phyloP scores from a whole-genome alignment of 306 rosid genomes.

The Lagenaria siceraria region DNA sequence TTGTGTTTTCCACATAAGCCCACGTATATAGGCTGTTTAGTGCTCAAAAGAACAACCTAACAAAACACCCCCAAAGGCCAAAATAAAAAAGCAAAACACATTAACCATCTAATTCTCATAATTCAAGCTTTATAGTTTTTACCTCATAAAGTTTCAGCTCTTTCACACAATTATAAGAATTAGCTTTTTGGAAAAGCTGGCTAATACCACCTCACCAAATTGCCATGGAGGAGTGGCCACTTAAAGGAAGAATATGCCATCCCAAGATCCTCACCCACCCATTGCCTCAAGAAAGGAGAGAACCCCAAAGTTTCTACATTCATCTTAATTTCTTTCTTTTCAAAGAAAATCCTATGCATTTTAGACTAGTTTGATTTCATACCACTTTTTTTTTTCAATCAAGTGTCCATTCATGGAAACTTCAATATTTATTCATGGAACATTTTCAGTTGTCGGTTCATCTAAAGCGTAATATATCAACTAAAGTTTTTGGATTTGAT shows the following conservation, averaged over 20 bases:
- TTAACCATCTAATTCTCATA: not conserved
- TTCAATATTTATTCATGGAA: not conserved
- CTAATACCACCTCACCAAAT: not conserved
- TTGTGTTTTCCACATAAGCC: constrained; percentile 44
- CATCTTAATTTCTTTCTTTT: not conserved
- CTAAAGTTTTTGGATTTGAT: too few relatives aligned
- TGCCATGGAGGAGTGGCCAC: constrained; percentile 1
- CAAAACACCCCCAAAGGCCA: too few relatives aligned
- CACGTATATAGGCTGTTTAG: constrained; percentile 19
- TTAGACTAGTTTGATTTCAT: not conserved
- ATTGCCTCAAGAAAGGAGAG: not conserved
- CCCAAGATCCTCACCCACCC: not conserved
- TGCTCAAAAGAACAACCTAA: constrained; percentile 23
- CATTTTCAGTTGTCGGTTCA: not conserved
- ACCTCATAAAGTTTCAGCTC: not conserved
- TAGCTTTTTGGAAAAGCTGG: not conserved
- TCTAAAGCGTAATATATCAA: too few relatives aligned
- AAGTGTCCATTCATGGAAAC: not conserved
- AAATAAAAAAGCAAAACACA: too few relatives aligned
- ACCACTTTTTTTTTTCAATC: not conserved
- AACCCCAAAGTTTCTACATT: not conserved
- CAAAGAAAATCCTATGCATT: not conserved
- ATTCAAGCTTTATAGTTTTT: not conserved
- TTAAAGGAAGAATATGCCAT: constrained; percentile 4
- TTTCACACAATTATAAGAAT: not conserved